These are phyloP conservation scores for Gastrolobium bilobum DNA, from an alignment of 306 rosid species.

Conservation along the genomic window DNA sequence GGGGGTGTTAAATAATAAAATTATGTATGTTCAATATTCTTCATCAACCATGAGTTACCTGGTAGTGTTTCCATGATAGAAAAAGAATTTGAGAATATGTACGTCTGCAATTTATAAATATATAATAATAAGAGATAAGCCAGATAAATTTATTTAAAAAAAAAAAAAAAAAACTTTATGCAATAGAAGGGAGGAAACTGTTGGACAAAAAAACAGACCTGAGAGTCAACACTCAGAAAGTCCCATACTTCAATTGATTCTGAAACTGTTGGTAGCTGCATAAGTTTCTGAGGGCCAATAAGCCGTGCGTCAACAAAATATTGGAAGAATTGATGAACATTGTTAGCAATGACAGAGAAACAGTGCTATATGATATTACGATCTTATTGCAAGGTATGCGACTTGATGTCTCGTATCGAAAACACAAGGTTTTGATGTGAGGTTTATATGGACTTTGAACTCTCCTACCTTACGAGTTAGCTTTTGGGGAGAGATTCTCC, in stretches of 20 bases:
- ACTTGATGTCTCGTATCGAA: too few relatives aligned
- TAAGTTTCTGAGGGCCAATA: conserved; percentile 73
- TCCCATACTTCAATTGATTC: conserved; percentile 99
- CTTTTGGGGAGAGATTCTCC: too few relatives aligned
- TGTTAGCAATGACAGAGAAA: conserved; percentile 43
- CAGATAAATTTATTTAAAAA: conserved; percentile 1
- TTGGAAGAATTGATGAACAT: conserved; percentile 39
- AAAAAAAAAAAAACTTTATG: conserved; percentile 2
- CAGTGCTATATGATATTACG: neutral
- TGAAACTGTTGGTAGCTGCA: conserved; percentile 93
- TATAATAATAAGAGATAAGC: conserved; percentile 36
- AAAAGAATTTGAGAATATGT: conserved; percentile 87
- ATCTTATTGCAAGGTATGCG: too few relatives aligned
- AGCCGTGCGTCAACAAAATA: conserved; percentile 45
- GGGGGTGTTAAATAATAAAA: conserved; percentile 30
- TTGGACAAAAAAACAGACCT: conserved; percentile 66
- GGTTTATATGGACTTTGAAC: too few relatives aligned
- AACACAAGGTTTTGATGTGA: too few relatives aligned
- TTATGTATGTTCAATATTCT: conserved; percentile 42
- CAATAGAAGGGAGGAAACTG: conserved; percentile 42
- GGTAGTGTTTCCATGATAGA: conserved; percentile 91
- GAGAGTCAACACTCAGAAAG: conserved; percentile 98
- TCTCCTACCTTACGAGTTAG: too few relatives aligned
- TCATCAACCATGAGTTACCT: conserved; percentile 68
- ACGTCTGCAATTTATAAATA: conserved; percentile 76